Evolutionary conservation across 495 filamentous ascomycete genomes (phyloP).

Genomic region (Antarctomyces pellizariae): DNA sequence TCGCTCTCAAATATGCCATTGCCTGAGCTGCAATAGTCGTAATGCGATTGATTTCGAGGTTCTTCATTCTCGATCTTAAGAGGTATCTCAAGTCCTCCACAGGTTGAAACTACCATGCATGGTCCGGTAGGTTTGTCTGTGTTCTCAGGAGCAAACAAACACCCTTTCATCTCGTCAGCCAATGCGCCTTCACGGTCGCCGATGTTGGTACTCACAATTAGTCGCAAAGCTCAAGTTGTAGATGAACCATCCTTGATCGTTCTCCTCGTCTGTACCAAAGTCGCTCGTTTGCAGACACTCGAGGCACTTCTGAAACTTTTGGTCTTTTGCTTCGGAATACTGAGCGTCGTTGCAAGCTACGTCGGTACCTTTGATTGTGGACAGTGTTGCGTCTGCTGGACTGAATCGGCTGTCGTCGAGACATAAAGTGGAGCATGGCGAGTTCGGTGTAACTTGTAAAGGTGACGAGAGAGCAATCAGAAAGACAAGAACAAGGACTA

Average conservation of each 20-base stretch:
- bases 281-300: conserved; percentile 26
- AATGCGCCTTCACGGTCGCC: conserved; percentile 3
- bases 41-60: no score
- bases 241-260: conserved; percentile 26
- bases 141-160: not conserved
- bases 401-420: conserved; percentile 17
- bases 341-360: conserved; percentile 21
- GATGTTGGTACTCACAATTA: not conserved
- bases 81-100: not conserved
- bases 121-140: not conserved
- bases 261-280: conserved; percentile 19
- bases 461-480: no score
- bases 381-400: conserved; percentile 20
- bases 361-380: conserved; percentile 19
- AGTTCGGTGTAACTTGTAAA: conserved; percentile 26
- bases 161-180: not conserved
- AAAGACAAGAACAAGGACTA: no score
- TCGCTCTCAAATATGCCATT: no score
- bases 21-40: no score
- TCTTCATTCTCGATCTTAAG: not conserved
- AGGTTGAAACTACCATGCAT: not conserved
- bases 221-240: conserved; percentile 13
- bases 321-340: conserved; percentile 12
- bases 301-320: conserved; percentile 24
- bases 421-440: conserved; percentile 24